A percentile compares a stretch with the other conserved stretches of the same genome.
phyloP scores from a whole-genome alignment of 2,329 filamentous ascomycete genomes.

The Penicillium sp. region DNA sequence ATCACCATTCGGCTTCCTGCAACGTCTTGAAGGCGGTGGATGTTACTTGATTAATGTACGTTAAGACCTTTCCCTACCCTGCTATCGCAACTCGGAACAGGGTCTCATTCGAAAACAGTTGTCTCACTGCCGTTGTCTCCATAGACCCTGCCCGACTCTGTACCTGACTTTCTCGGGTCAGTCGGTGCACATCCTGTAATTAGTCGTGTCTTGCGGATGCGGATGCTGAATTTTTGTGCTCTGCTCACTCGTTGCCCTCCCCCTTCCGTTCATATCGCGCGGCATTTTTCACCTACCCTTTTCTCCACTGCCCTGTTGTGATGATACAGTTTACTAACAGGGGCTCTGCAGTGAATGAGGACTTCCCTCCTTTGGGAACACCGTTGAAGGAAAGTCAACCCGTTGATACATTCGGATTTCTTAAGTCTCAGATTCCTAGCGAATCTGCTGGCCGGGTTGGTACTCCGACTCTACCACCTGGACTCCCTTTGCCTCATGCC shows the following conservation, averaged over 20 bases:
- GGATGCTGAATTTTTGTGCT: conserved; percentile 27
- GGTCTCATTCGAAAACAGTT: conserved; percentile 51
- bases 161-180: conserved; percentile 29
- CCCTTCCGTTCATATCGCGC: conserved; percentile 10
- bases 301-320: conserved; percentile 16
- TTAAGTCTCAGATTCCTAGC: conserved; percentile 39
- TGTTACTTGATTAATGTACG: conserved; percentile 52
- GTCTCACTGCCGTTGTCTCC: conserved; percentile 50
- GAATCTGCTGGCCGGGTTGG: conserved; percentile 40
- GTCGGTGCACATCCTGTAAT: conserved; percentile 40
- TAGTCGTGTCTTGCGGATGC: conserved; percentile 32
- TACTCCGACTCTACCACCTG: conserved; percentile 47
- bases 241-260: conserved; percentile 11
- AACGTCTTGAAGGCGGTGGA: conserved; percentile 39
- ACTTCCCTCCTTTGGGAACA: conserved; percentile 52
- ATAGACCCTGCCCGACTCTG: conserved; percentile 43
- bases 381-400: conserved; percentile 41
- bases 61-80: conserved; percentile 54
- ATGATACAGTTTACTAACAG: conserved; percentile 32
- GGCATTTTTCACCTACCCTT: conserved; percentile 21
- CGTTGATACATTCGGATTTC: conserved; percentile 41
- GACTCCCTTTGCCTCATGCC: conserved; percentile 46
- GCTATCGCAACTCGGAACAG: conserved; percentile 44
- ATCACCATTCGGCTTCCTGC: conserved; percentile 39
- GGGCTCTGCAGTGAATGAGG: conserved; percentile 46